Evolutionary conservation across 2,329 filamentous ascomycete genomes (phyloP).

Genomic region (Paecilomyces formosus): DNA sequence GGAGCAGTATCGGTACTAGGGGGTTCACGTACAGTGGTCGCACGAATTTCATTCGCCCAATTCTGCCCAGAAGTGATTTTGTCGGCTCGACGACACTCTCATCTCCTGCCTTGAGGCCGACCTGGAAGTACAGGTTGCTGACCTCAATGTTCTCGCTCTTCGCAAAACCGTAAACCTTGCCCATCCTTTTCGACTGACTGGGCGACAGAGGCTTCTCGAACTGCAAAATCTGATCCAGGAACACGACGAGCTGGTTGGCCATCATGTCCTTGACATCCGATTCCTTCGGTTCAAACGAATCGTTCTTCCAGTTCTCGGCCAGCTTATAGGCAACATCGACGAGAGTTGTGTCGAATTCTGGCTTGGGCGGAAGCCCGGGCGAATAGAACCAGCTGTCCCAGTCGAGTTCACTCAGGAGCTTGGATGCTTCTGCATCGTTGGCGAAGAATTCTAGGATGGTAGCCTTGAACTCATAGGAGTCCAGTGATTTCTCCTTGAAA

Average conservation of each 20-base stretch:
- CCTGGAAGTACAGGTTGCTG: slow-evolving; percentile 67
- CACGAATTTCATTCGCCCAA: slow-evolving; percentile 97
- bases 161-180: slow-evolving; percentile 63
- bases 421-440: slow-evolving; percentile 52
- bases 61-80: slow-evolving; percentile 66
- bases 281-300: slow-evolving; percentile 52
- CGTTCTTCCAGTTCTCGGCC: slow-evolving; percentile 69
- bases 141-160: slow-evolving; percentile 82
- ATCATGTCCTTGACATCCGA: slow-evolving; percentile 67
- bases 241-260: slow-evolving; percentile 85
- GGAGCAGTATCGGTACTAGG: not conserved
- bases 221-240: slow-evolving; percentile 71
- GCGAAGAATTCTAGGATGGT: slow-evolving; percentile 82
- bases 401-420: slow-evolving; percentile 64
- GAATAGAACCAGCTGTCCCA: slow-evolving; percentile 87
- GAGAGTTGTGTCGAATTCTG: slow-evolving; percentile 79
- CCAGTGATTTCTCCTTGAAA: slow-evolving; percentile 78
- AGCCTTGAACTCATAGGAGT: slow-evolving; percentile 89
- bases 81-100: slow-evolving; percentile 61
- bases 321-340: slow-evolving; percentile 80
- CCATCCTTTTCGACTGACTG: slow-evolving; percentile 63
- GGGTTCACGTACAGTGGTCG: slow-evolving; percentile 58
- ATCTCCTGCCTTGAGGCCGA: slow-evolving; percentile 70
- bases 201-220: slow-evolving; percentile 57
- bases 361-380: slow-evolving; percentile 85